Evolutionary conservation across 2,329 filamentous ascomycete genomes (phyloP).

Genomic region (Blumeria hordei): DNA sequence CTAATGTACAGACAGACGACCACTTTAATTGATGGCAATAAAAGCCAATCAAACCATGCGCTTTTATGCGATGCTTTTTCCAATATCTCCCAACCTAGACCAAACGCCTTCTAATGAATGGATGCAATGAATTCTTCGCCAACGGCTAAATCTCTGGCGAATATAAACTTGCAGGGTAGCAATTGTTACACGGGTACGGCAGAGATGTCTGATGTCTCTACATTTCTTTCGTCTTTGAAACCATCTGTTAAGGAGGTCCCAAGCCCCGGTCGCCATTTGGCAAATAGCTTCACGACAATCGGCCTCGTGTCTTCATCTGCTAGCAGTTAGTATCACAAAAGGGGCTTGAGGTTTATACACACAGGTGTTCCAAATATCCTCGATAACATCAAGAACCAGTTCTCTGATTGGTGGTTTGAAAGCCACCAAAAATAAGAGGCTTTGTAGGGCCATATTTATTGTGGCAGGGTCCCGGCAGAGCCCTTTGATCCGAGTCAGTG

Average conservation of each 20-base stretch:
- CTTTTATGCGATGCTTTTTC: background rate
- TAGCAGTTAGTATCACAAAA: constrained; percentile 8
- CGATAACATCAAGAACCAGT: constrained; percentile 37
- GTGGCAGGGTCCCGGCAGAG: constrained; percentile 43
- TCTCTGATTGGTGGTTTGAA: constrained; percentile 41
- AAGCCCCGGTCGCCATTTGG: constrained; percentile 29
- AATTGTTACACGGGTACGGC: no score
- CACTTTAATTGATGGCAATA: background rate
- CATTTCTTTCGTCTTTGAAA: no score
- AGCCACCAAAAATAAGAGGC: constrained; percentile 40
- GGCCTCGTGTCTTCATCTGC: constrained; percentile 37
- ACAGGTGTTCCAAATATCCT: constrained; percentile 44
- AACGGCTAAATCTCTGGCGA: no score
- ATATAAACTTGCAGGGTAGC: no score
- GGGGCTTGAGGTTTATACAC: constrained; percentile 15
- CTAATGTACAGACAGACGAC: background rate
- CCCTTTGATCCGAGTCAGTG: constrained; percentile 48
- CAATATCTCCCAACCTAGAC: background rate
- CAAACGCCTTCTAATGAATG: background rate
- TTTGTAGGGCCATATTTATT: constrained; percentile 36
- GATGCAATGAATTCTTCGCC: no score
- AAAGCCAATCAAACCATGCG: constrained; percentile 1
- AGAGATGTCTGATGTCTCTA: no score
- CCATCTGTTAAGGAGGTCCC: background rate
- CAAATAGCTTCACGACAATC: constrained; percentile 36